Evolutionary conservation across 2,329 filamentous ascomycete species (phyloP), one percentile per base, ranked within the genome.

Genomic region (Chaetothyriales sp.): DNA sequence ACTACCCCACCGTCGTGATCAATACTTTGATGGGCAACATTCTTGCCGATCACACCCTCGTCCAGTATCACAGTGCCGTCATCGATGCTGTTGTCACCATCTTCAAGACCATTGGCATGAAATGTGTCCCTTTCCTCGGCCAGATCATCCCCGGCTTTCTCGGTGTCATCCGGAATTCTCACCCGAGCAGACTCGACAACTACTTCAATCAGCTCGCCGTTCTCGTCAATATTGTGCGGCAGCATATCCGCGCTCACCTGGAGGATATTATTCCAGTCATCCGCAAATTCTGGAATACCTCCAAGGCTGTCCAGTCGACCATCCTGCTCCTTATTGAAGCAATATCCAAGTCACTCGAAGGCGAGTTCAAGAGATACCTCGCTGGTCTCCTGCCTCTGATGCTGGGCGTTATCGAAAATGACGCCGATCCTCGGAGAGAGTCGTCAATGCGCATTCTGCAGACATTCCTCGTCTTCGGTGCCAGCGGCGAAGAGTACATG

Each of bases 41-140:
- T 59, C 71, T 98, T 37, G 94, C 90, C 62, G 92, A 98, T 61
- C 82, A 83, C 22, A 97, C 92, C 0, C 74, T 98, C 4, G 80
- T 84, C 10, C 86, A 94, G 63, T 90, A 95, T 62, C 94, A 98
- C 63, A 90, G 89, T 3, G 82, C 85, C 9, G 90, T 97, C 13
- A 92, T 98, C 49, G 92, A 97, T 66, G 92, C 92, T 4, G 94
- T 98, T 61, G 97, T 98, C 82, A 95, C 88, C 61, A 98, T 98
- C 54, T 98, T 98, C 70, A 86, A 92, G 61, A 98, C 94, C 0
- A 77, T 98, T 55, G 92, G 92, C 1, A 72, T 98, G 61, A 95
- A 97, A 66, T 98, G 92, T 65, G 90, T 98, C 7, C 86, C 88
- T 0, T 98, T 97, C 67, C 78, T 98, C 1, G 85, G 86, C 55